A percentile compares a stretch with the other conserved stretches of the same genome.
phyloP scores from a whole-genome alignment of 495 filamentous ascomycete species.

The Pseudoneurospora amorphoporcata region DNA sequence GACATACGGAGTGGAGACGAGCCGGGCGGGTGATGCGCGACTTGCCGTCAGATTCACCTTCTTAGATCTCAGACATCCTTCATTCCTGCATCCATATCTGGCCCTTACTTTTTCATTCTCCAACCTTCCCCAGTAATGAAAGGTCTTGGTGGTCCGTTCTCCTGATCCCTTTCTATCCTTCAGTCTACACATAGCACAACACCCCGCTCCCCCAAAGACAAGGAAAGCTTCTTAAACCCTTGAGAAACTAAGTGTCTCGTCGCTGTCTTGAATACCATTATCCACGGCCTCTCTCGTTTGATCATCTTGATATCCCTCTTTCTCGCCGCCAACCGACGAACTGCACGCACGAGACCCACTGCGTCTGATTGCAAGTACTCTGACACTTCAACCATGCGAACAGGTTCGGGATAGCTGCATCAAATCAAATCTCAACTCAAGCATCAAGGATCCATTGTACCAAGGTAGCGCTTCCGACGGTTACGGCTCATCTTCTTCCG shows the following conservation, averaged over 20 bases:
- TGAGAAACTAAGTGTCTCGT: conserved; percentile 17
- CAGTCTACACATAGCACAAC: conserved; percentile 5
- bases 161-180: conserved; percentile 7
- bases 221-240: conserved; percentile 1
- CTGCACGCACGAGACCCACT: conserved; percentile 29
- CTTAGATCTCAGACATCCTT: conserved; percentile 14
- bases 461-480: background rate
- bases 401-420: conserved; percentile 43
- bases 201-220: conserved; percentile 3
- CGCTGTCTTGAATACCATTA: conserved; percentile 15
- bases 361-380: conserved; percentile 29
- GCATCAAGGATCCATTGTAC: background rate
- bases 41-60: conserved; percentile 6
- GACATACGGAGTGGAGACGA: conserved; percentile 1
- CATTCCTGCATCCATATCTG: conserved; percentile 17
- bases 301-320: conserved; percentile 4
- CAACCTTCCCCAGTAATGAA: conserved; percentile 23
- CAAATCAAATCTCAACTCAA: conserved; percentile 24
- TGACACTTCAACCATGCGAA: conserved; percentile 32
- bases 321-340: conserved; percentile 20
- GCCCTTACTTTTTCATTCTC: conserved; percentile 4
- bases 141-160: conserved; percentile 17
- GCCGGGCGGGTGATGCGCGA: conserved; percentile 5
- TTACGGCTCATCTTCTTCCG: conserved; percentile 13
- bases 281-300: background rate